phyloP scores from a whole-genome alignment of 345 rosid genomes.

The Corchorus capsularis region DNA sequence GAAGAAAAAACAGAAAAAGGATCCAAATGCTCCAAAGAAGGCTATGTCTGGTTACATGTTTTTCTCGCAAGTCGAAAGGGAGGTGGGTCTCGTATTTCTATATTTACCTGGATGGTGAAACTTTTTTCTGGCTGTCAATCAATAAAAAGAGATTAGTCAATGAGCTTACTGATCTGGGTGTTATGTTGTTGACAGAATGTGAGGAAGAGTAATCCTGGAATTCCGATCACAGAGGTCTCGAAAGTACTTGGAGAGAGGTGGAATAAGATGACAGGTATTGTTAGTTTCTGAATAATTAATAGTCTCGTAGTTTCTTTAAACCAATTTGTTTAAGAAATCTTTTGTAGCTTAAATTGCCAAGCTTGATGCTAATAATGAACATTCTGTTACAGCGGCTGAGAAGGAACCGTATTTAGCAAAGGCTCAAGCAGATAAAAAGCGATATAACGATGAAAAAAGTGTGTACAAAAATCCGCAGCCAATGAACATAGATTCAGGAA shows the following conservation, averaged over 20 bases:
- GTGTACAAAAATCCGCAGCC: conserved; percentile 80
- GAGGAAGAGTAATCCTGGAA: conserved; percentile 74
- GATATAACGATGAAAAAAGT: conserved; percentile 65
- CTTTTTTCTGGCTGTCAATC: background rate
- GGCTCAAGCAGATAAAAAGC: conserved; percentile 75
- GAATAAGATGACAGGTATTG: conserved; percentile 74
- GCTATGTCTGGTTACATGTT: conserved; percentile 73
- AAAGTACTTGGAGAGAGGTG: conserved; percentile 79
- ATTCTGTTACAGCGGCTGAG: conserved; percentile 54
- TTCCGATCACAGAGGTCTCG: conserved; percentile 59
- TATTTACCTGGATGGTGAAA: background rate
- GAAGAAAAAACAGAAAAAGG: conserved; percentile 84
- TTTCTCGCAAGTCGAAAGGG: conserved; percentile 85
- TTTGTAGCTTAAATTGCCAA: background rate
- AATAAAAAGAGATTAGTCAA: background rate
- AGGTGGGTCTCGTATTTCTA: conserved; percentile 44
- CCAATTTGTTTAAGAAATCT: background rate
- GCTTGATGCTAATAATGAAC: background rate
- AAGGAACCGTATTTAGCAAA: conserved; percentile 77
- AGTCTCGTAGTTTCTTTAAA: background rate
- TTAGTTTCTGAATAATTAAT: background rate
- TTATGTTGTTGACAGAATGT: conserved; percentile 55
- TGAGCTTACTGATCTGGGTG: background rate
- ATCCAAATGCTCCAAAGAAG: conserved; percentile 94
- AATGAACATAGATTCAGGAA: conserved; percentile 61